Conservation (phyloP, 202 grass and related monocot genomes). For the Bolboschoenoplectus hybrid region DNA sequence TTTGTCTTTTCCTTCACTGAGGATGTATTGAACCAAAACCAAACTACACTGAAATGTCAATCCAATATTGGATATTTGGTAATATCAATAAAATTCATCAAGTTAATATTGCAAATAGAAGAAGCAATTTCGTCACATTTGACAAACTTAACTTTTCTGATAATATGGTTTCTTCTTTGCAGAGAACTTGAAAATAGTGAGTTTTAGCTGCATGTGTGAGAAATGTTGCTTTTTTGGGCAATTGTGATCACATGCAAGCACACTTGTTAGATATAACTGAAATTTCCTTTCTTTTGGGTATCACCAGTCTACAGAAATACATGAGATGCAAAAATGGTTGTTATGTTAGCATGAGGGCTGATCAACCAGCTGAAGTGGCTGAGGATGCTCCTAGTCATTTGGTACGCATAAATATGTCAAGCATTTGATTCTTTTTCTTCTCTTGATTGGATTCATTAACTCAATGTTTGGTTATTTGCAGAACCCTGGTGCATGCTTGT, state of each 20-base stretch:
- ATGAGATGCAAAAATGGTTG: conserved; percentile 93
- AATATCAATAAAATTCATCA: background rate
- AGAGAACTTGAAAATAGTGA: background rate
- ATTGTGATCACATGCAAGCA: background rate
- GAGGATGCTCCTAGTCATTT: conserved; percentile 78
- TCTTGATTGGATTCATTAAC: background rate
- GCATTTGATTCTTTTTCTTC: background rate
- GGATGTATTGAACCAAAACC: background rate
- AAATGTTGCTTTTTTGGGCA: background rate
- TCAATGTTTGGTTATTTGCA: conserved; percentile 49
- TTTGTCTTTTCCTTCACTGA: background rate
- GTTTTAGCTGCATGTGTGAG: background rate
- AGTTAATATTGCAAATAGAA: background rate
- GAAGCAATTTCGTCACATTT: conserved; percentile 7
- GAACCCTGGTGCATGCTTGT: conserved; percentile 92
- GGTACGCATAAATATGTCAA: conserved; percentile 48
- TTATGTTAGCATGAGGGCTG: conserved; percentile 78
- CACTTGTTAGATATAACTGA: background rate
- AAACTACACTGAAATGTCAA: conserved; percentile 7
- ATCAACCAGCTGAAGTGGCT: conserved; percentile 92
- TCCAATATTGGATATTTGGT: background rate
- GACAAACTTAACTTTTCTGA: background rate
- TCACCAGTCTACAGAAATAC: conserved; percentile 88
- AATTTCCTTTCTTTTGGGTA: conserved; percentile 25
- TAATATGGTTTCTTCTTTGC: background rate